phyloP scores from a whole-genome alignment of 345 rosid genomes.

The Sonneratia alba region DNA sequence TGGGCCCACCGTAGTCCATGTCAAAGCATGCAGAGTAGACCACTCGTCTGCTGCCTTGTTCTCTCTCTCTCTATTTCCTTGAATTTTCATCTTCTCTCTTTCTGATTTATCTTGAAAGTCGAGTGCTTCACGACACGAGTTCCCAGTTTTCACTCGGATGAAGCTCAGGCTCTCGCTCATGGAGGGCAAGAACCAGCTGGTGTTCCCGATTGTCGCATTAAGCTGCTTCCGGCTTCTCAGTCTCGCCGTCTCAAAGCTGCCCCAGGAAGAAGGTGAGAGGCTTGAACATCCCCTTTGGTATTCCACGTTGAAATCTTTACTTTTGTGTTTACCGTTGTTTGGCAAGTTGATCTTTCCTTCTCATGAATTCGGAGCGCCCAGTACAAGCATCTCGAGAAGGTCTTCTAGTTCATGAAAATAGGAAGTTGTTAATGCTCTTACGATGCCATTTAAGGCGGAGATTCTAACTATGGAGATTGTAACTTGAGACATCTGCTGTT shows the following conservation, averaged over 20 bases:
- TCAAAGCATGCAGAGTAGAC: too few species aligned
- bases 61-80: neutral
- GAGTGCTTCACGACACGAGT: neutral
- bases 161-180: conserved; percentile 13
- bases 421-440: neutral
- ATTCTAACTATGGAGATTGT: neutral
- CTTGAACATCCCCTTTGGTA: neutral
- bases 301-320: neutral
- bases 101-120: neutral
- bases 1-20: too few species aligned
- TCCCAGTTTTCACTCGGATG: neutral
- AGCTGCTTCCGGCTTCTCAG: conserved; percentile 30
- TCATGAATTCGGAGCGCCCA: too few species aligned
- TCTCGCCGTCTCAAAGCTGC: conserved; percentile 34
- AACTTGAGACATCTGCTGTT: neutral
- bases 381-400: neutral
- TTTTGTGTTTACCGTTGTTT: neutral
- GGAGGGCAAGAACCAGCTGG: conserved; percentile 20
- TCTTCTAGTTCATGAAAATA: too few species aligned
- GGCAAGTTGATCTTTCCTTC: too few species aligned
- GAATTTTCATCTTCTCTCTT: neutral
- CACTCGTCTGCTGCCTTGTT: too few species aligned
- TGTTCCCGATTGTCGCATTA: conserved; percentile 26
- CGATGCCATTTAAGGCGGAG: neutral
- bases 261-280: conserved; percentile 44